phyloP scores from a whole-genome alignment of 2,329 filamentous ascomycete genomes.

The Colletotrichum chlorophyti region DNA sequence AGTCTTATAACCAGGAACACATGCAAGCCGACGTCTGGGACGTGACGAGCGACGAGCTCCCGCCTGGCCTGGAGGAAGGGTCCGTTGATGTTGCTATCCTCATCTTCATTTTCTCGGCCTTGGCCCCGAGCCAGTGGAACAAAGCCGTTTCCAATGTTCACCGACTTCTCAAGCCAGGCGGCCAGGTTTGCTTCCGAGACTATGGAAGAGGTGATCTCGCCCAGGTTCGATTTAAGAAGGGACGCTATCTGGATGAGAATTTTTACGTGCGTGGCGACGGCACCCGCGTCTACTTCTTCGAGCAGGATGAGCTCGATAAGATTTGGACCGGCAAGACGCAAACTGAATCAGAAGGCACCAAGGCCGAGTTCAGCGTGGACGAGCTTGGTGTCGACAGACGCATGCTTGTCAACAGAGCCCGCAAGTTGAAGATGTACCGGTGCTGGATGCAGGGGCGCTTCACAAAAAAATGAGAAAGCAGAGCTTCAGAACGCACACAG shows the following conservation, averaged over 20 bases:
- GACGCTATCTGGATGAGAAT: conserved; percentile 91
- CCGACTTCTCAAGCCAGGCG: conserved; percentile 85
- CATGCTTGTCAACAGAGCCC: conserved; percentile 89
- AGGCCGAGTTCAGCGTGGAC: conserved; percentile 69
- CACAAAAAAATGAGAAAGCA: conserved; percentile 64
- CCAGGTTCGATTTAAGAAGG: conserved; percentile 96
- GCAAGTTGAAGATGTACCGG: conserved; percentile 95
- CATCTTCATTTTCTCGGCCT: conserved; percentile 96
- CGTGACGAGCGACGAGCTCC: conserved; percentile 74
- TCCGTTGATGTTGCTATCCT: conserved; percentile 91
- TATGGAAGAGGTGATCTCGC: conserved; percentile 95
- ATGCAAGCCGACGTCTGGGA: conserved; percentile 97
- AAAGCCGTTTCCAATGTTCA: conserved; percentile 83
- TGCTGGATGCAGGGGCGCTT: conserved; percentile 94
- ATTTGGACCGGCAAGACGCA: conserved; percentile 72
- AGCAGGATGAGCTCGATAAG: conserved; percentile 77
- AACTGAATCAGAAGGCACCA: conserved; percentile 34
- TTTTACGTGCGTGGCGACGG: conserved; percentile 97
- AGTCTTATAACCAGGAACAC: conserved; percentile 72
- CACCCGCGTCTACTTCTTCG: conserved; percentile 97
- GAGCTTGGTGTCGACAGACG: conserved; percentile 86
- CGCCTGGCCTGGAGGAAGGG: conserved; percentile 77
- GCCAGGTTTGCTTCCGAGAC: conserved; percentile 93
- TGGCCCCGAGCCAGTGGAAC: conserved; percentile 85
- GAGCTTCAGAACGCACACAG: not conserved